Base-by-base conservation (phyloP, 192 early-diverging fungal species). In the Backusella parvicylindrica region DNA sequence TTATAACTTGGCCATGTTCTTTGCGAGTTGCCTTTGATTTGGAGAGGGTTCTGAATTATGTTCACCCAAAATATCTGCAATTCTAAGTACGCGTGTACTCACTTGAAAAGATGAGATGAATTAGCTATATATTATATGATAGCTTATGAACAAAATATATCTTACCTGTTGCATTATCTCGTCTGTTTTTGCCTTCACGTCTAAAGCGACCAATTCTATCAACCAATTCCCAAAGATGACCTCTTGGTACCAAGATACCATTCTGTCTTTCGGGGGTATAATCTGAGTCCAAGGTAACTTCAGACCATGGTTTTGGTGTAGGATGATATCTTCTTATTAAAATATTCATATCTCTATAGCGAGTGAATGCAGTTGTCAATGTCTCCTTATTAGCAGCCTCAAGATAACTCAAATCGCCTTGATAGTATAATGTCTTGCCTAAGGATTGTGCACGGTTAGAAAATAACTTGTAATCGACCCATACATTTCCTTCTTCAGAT, bases 361-460 rank as follows among this genome's bases (percentile, higher is more conserved):
- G 84, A n/a, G 83, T 84, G 60, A 94, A 86, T 28, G 91, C 93
- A 76, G 94, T 94, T 68, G 90, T 91, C 37, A 95, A 70, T 0
- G 92, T 95, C 69, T 95, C 94, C 76, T 93, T 94, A 79, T 94
- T 95, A 70, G 93, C 85, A 16, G 93, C 89, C 75, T 95, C 94
- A 76, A 95, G 88, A 80, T 94, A 94, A 5, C 90, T 87, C 47
- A 86, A 75, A 64, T 88, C 84, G 32, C 92, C 94, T 78, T 95
- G 92, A 77, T 93, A 94, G 79, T 94, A 95, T 15, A 95, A 78
- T 0, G 94, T 94, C 82, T 93, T 92, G 35, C 93, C 94, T 77
- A 95, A 84, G 38, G 89, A 80, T 80, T 95, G 94, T 31, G 87
- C 81, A 47, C 89, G 84, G 33, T 90, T 87, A 69, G 89, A 86